Evolutionary conservation across 2,329 filamentous ascomycete genomes (phyloP).

Genomic region (Didymella exigua): DNA sequence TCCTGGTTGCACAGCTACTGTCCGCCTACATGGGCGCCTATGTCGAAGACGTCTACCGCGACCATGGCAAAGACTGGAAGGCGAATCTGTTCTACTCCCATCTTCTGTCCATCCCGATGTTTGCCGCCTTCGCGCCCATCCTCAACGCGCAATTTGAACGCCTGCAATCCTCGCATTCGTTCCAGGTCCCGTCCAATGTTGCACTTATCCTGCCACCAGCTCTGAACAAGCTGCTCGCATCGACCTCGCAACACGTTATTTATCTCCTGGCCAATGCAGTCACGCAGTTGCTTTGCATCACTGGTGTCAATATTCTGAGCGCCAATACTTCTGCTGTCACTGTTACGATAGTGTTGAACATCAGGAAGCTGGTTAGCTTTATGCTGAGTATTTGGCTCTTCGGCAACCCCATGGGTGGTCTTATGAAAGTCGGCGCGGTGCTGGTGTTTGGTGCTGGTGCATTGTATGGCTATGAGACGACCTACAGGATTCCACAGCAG

Average conservation of each 20-base stretch:
- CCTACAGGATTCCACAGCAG: conserved; percentile 52
- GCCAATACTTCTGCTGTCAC: conserved; percentile 89
- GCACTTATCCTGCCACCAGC: conserved; percentile 37
- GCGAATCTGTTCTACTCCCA: conserved; percentile 96
- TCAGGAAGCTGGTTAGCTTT: conserved; percentile 90
- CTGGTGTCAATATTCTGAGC: conserved; percentile 92
- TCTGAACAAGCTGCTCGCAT: conserved; percentile 38
- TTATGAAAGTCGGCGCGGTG: conserved; percentile 79
- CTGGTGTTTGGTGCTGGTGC: conserved; percentile 92
- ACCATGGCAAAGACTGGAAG: conserved; percentile 87
- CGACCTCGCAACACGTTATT: conserved; percentile 69
- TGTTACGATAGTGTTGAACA: conserved; percentile 94
- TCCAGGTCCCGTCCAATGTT: conserved; percentile 50
- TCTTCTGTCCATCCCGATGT: conserved; percentile 75
- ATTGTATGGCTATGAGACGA: conserved; percentile 80
- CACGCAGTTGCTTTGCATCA: conserved; percentile 93
- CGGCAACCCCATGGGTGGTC: conserved; percentile 77
- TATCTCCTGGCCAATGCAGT: conserved; percentile 78
- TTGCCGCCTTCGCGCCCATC: conserved; percentile 71
- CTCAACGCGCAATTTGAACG: conserved; percentile 68
- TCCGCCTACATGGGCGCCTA: conserved; percentile 96
- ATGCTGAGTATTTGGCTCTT: conserved; percentile 93
- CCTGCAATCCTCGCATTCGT: conserved; percentile 67
- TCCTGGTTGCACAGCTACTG: conserved; percentile 86
- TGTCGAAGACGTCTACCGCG: conserved; percentile 85